These are phyloP conservation scores for Eurotiales sp. DNA, from an alignment of 2,329 filamentous ascomycete species.

Conservation along the genomic window DNA sequence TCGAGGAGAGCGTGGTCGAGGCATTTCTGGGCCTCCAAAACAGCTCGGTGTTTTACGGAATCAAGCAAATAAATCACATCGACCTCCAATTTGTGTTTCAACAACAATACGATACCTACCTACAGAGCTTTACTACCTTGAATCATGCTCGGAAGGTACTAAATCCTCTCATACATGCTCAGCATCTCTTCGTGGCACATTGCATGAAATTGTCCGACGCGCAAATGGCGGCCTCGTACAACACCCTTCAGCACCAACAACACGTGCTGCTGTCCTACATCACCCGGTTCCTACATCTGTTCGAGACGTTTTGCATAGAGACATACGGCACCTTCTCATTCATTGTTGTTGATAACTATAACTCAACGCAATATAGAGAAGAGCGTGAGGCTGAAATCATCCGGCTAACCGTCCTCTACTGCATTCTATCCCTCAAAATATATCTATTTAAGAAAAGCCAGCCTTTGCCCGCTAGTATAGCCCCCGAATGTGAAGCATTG, in stretches of 20 bases:
- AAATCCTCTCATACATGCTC: background rate
- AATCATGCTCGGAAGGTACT: background rate
- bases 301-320: background rate
- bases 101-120: background rate
- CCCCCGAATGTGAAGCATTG: background rate
- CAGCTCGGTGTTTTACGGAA: background rate
- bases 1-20: background rate
- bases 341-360: background rate
- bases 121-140: background rate
- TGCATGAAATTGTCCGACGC: background rate
- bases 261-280: background rate
- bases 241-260: background rate
- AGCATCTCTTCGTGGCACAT: background rate
- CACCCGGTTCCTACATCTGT: background rate
- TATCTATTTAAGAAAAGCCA: background rate
- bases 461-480: background rate
- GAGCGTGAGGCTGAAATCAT: background rate
- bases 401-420: background rate
- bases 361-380: background rate
- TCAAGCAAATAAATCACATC: background rate
- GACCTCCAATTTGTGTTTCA: background rate
- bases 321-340: background rate
- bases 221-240: background rate
- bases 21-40: background rate
- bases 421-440: background rate